A percentile compares a stretch with the other conserved stretches of the same genome.
These are phyloP conservation scores for Aspergillus fijiensis DNA, from an alignment of 2,329 filamentous ascomycete genomes.

Conservation along the genomic window DNA sequence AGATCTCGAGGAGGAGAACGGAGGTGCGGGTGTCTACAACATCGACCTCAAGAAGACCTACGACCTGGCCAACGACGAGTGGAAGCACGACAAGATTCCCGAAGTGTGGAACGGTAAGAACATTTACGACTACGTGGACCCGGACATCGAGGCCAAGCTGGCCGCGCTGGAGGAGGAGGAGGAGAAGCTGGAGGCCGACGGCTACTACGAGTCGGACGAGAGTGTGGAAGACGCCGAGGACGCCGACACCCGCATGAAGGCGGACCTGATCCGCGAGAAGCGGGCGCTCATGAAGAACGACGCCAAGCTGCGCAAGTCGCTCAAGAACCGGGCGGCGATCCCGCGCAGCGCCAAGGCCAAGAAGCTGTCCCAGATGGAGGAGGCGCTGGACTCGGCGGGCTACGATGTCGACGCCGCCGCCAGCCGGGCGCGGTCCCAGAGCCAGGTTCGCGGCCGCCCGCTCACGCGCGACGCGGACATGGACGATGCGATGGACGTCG, in stretches of 20 bases:
- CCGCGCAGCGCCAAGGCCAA: slow-evolving; percentile 79
- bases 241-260: slow-evolving; percentile 84
- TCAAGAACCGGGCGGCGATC: slow-evolving; percentile 96
- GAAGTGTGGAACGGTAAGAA: slow-evolving; percentile 96
- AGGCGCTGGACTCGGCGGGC: slow-evolving; percentile 79
- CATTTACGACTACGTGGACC: slow-evolving; percentile 94
- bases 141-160: slow-evolving; percentile 92
- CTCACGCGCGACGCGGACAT: slow-evolving; percentile 62
- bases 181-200: slow-evolving; percentile 84
- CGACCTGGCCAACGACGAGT: slow-evolving; percentile 80
- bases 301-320: slow-evolving; percentile 87
- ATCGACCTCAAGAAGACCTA: slow-evolving; percentile 89
- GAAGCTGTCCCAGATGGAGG: slow-evolving; percentile 82
- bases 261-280: slow-evolving; percentile 94
- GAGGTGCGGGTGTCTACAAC: slow-evolving; percentile 93
- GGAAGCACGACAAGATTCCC: slow-evolving; percentile 95
- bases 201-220: slow-evolving; percentile 86
- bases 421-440: slow-evolving; percentile 67
- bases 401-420: slow-evolving; percentile 76
- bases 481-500: slow-evolving; percentile 68
- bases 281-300: slow-evolving; percentile 89
- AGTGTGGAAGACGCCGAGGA: slow-evolving; percentile 86
- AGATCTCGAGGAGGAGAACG: slow-evolving; percentile 87
- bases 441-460: slow-evolving; percentile 66
- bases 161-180: slow-evolving; percentile 92